Percentiles rank a stretch among this genome's conserved stretches.
phyloP scores from a whole-genome alignment of 1,139 yeast genomes.

The Pichia inconspicua region DNA sequence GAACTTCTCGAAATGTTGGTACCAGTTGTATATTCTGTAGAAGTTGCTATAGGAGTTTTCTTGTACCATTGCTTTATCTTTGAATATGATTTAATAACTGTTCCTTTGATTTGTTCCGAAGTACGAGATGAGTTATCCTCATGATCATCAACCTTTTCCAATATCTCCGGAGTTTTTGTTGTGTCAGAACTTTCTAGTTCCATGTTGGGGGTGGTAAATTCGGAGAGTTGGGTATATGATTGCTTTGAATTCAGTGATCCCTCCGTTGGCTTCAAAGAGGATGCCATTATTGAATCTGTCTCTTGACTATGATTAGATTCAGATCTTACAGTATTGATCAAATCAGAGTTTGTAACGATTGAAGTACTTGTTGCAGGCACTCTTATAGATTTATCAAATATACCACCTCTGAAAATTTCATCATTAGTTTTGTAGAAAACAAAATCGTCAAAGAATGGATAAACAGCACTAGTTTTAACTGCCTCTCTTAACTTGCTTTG shows the following conservation, averaged over 20 bases:
- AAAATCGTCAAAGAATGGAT: slow-evolving; percentile 85
- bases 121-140: neutral
- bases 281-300: neutral
- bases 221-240: neutral
- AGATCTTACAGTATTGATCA: neutral
- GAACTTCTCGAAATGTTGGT: neutral
- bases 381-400: slow-evolving; percentile 54
- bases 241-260: neutral
- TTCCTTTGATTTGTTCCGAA: slow-evolving; percentile 13
- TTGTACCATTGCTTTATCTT: slow-evolving; percentile 67
- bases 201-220: neutral
- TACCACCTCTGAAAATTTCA: slow-evolving; percentile 83
- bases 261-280: neutral
- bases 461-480: slow-evolving; percentile 67
- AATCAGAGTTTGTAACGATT: neutral
- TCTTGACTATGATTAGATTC: neutral
- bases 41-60: slow-evolving; percentile 30
- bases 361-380: neutral
- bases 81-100: slow-evolving; percentile 39
- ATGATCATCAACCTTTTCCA: neutral
- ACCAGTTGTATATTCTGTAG: neutral
- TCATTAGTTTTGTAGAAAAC: slow-evolving; percentile 55
- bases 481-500: slow-evolving; percentile 75
- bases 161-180: neutral
- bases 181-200: neutral